Percentiles rank a stretch among this genome's conserved stretches.
phyloP scores from a whole-genome alignment of 1,284 basidiomycete genomes.

The Cerrena zonata region DNA sequence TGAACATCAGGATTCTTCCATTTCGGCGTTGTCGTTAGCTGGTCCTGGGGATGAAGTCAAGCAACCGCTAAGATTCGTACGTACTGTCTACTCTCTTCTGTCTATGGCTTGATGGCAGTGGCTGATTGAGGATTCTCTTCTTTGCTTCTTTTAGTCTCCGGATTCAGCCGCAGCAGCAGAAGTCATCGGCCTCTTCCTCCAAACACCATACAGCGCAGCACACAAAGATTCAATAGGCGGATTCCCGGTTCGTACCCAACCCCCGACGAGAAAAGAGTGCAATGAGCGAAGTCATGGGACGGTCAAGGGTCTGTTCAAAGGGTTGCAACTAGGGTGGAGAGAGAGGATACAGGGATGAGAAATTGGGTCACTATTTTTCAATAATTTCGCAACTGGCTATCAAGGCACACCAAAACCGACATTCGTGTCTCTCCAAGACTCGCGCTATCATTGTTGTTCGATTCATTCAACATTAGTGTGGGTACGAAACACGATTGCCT shows the following conservation, averaged over 20 bases:
- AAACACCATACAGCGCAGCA: background rate
- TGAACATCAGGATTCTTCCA: background rate
- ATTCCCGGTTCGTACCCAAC: background rate
- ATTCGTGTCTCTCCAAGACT: background rate
- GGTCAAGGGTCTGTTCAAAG: background rate
- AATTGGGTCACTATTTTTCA: background rate
- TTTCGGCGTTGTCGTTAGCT: background rate
- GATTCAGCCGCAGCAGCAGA: slow-evolving; percentile 1
- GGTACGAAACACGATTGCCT: too few species aligned
- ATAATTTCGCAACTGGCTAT: background rate
- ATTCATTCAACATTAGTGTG: background rate
- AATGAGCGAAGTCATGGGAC: background rate
- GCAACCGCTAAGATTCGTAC: too few species aligned
- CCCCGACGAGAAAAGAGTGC: background rate
- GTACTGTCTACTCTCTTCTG: too few species aligned
- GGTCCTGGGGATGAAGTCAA: too few species aligned
- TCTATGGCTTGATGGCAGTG: background rate
- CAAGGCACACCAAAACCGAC: background rate
- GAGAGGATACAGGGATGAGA: background rate
- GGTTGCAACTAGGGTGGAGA: background rate
- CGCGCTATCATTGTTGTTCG: background rate
- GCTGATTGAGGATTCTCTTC: background rate
- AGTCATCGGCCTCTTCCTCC: slow-evolving; percentile 6
- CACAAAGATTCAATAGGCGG: background rate
- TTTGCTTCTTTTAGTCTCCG: background rate